These are phyloP conservation scores for Amauroascus niger DNA, from an alignment of 2,329 filamentous ascomycete species.

Conservation along the genomic window DNA sequence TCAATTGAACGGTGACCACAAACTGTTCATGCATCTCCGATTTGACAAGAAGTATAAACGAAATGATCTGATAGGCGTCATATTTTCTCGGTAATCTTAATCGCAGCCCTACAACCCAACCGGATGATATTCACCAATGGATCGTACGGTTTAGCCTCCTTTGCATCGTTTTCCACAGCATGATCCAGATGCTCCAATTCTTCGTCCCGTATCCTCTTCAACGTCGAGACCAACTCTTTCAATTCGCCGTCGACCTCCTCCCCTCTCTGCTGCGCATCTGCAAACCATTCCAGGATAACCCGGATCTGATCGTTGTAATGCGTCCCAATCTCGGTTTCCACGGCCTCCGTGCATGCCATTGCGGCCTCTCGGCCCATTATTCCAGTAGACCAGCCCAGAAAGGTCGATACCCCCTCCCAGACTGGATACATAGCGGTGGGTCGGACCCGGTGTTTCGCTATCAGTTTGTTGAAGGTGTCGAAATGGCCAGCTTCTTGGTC, in stretches of 20 bases:
- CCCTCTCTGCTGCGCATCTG: conserved; percentile 62
- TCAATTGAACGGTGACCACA: too few species aligned
- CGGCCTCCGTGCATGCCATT: conserved; percentile 97
- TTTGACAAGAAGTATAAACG: too few species aligned
- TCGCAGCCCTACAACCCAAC: conserved; percentile 82
- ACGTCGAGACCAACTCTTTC: conserved; percentile 57
- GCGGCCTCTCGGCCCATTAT: conserved; percentile 84
- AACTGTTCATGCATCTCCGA: too few species aligned
- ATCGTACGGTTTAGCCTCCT: conserved; percentile 82
- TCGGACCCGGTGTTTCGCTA: conserved; percentile 78
- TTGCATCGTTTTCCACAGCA: conserved; percentile 85
- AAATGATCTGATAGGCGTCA: too few species aligned
- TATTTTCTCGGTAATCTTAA: conserved; percentile 62
- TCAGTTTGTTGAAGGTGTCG: conserved; percentile 68
- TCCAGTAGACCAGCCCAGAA: conserved; percentile 81
- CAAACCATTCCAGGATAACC: conserved; percentile 68
- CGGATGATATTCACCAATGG: conserved; percentile 77
- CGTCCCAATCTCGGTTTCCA: conserved; percentile 93
- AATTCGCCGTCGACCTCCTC: conserved; percentile 75
- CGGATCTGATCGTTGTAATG: conserved; percentile 94
- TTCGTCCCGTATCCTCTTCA: conserved; percentile 83
- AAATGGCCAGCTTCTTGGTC: conserved; percentile 89
- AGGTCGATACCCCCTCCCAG: conserved; percentile 71
- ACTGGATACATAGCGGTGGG: conserved; percentile 87
- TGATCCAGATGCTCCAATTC: conserved; percentile 95